Evolutionary conservation across 1,284 basidiomycete species (phyloP), one percentile per base, ranked within the genome.

Genomic region (Apiotrichum brassicae): DNA sequence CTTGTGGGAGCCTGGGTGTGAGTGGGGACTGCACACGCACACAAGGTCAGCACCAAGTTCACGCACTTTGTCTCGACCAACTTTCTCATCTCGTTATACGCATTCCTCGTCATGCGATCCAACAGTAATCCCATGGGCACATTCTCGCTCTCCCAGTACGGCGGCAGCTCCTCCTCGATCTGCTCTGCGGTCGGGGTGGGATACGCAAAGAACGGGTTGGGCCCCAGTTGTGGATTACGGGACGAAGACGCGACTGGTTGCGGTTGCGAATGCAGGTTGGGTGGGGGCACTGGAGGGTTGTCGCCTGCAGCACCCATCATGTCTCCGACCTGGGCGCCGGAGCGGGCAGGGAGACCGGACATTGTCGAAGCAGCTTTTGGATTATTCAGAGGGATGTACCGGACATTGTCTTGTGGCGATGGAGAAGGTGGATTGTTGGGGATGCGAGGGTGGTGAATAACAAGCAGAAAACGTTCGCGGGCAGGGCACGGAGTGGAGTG

Each of bases 101-200:
- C 59, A 51, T 60, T 64, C 38, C 63, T 50, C 11, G 58, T 53
- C 32, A 69, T 48, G 12, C 67, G 54, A 43, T 69, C 64, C 23
- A 71, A 50, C 23, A 69, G 34, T 18, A 49, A 54, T 3, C 66
- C 67, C 24, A 71, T 51, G 0, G 63, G 60, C 2, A 68, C 57
- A 48, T 66, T 66, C 46, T 71, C 68, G 2, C 39, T 49, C 40
- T 69, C 66, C 42, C 60, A 62, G 43, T 65, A 68, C 19, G 67
- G 66, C 35, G 67, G 67, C 14, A 71, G 61, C 44, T 71, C 68
- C 11, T 65, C 57, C 34, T 69, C 64, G 16, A 69, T 51, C 49
- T 69, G 57, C 24, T 65, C 64, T 1, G 57, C 34, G 3, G 59
- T 62, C 18, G 68, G 68, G 0, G 62, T 64, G 3, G 66, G 66